These are phyloP conservation scores for Yamadazyma spencermartinsiae DNA, from an alignment of 1,139 yeast species.

Conservation along the genomic window DNA sequence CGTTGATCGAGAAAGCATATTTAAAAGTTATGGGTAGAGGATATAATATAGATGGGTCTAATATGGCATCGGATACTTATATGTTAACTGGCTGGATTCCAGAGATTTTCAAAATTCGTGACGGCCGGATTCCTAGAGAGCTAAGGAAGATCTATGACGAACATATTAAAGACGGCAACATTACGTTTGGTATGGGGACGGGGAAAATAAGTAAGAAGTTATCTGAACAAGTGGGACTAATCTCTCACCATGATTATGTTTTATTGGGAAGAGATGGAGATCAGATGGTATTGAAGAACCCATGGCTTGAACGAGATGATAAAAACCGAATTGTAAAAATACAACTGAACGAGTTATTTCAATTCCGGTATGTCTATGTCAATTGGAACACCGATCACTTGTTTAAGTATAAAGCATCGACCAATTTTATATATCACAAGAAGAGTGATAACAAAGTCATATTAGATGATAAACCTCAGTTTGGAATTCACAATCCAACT, in stretches of 20 bases:
- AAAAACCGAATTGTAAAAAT: constrained; percentile 19
- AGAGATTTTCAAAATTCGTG: constrained; percentile 48
- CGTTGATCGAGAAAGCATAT: constrained; percentile 75
- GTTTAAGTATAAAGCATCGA: constrained; percentile 21
- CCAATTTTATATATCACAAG: constrained; percentile 31
- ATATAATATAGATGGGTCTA: constrained; percentile 71
- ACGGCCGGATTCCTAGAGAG: constrained; percentile 25
- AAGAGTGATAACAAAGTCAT: constrained; percentile 6
- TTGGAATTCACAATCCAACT: constrained; percentile 37
- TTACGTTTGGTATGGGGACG: constrained; percentile 65
- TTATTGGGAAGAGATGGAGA: constrained; percentile 15
- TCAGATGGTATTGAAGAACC: constrained; percentile 32
- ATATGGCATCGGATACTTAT: constrained; percentile 73
- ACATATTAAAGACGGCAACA: not conserved
- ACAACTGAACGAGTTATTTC: constrained; percentile 31
- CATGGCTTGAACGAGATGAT: constrained; percentile 21
- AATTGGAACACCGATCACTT: constrained; percentile 58
- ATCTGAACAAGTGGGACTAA: constrained; percentile 38
- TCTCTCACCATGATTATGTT: constrained; percentile 73
- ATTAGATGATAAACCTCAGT: constrained; percentile 50
- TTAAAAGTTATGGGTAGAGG: constrained; percentile 61
- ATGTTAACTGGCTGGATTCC: constrained; percentile 75
- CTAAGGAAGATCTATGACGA: constrained; percentile 33
- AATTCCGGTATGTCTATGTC: constrained; percentile 59
- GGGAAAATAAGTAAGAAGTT: constrained; percentile 47